These are phyloP conservation scores for Seminavis robusta DNA, from an alignment of 108 stramenopile species.

Conservation along the genomic window DNA sequence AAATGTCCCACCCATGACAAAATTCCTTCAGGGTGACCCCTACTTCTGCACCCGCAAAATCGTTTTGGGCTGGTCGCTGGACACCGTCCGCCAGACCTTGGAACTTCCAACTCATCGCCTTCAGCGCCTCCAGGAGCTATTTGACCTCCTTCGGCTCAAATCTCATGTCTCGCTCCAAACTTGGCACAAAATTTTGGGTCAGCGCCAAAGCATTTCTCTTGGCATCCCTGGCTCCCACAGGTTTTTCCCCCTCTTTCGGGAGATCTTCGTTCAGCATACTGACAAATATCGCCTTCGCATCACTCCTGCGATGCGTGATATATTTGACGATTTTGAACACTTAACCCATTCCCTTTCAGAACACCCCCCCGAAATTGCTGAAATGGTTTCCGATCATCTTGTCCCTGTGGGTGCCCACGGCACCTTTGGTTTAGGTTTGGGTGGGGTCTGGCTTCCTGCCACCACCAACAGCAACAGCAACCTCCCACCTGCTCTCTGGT, in stretches of 20 bases:
- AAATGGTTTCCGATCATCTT: slow-evolving; percentile 33
- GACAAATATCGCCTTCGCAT: too few species aligned
- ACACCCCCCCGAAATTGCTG: slow-evolving; percentile 26
- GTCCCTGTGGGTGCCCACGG: slow-evolving; percentile 26
- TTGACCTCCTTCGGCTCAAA: not conserved
- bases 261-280: slow-evolving; percentile 30
- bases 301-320: too few species aligned
- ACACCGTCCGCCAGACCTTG: slow-evolving; percentile 25
- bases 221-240: slow-evolving; percentile 29
- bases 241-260: slow-evolving; percentile 29
- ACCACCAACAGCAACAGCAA: not conserved
- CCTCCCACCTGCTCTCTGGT: not conserved
- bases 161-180: slow-evolving; percentile 1
- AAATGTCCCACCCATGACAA: slow-evolving; percentile 41
- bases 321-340: not conserved
- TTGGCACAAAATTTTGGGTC: slow-evolving; percentile 37
- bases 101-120: slow-evolving; percentile 22
- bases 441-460: slow-evolving; percentile 36
- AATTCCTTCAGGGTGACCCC: slow-evolving; percentile 33
- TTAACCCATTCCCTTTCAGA: slow-evolving; percentile 1
- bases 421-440: slow-evolving; percentile 28
- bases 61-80: slow-evolving; percentile 33
- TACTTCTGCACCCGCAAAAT: slow-evolving; percentile 21
- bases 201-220: slow-evolving; percentile 36
- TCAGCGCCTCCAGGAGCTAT: slow-evolving; percentile 13